Conservation (phyloP, 768 basidiomycete species). For the Artomyces pyxidatus region DNA sequence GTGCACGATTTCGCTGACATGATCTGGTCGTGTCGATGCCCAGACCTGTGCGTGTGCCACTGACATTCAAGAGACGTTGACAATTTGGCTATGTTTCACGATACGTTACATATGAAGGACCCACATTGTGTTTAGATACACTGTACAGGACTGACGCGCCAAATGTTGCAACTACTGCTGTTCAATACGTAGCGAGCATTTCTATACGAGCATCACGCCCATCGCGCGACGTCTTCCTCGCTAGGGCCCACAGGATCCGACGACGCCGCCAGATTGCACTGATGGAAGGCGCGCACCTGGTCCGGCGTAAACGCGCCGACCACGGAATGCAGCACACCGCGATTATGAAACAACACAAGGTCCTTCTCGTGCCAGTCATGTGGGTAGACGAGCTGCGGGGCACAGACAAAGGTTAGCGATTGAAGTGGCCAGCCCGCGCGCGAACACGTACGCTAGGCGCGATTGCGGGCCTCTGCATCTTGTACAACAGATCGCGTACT, state of each 20-base stretch:
- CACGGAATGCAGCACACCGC: conserved; percentile 74
- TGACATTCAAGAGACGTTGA: not conserved
- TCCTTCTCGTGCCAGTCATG: conserved; percentile 82
- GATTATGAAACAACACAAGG: conserved; percentile 81
- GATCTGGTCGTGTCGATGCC: not conserved
- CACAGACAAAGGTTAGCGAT: no score
- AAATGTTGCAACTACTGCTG: no score
- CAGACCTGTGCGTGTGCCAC: not conserved
- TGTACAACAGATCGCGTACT: conserved; percentile 70
- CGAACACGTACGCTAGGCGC: conserved; percentile 51
- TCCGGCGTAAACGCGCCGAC: conserved; percentile 64
- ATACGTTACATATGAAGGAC: no score
- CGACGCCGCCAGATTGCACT: conserved; percentile 82
- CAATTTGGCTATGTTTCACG: no score
- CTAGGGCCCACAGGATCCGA: conserved; percentile 62
- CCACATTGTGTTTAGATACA: no score
- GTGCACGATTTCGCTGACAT: not conserved
- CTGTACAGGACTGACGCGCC: no score
- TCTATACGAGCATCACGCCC: no score
- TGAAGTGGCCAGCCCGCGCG: no score
- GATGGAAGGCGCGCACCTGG: conserved; percentile 70
- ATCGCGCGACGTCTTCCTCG: conserved; percentile 56
- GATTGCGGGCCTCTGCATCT: conserved; percentile 86
- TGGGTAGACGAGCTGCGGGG: conserved; percentile 69
- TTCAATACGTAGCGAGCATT: no score